These are phyloP conservation scores for Shiraia bambusicola DNA, from an alignment of 2,329 filamentous ascomycete species.

Conservation along the genomic window DNA sequence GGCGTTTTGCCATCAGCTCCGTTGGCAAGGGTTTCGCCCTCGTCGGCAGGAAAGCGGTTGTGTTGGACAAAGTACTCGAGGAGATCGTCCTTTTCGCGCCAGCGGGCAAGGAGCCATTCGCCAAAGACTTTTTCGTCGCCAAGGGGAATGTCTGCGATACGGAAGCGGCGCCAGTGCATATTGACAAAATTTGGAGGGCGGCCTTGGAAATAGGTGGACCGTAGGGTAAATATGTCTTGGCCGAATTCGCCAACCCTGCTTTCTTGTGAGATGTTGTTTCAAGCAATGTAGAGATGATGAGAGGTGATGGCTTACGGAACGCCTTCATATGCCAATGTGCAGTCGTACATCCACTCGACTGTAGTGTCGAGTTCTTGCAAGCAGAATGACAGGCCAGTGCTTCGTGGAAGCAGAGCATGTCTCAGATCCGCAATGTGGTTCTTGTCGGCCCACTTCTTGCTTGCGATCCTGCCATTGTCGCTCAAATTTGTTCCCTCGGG, in stretches of 20 bases:
- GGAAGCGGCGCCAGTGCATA: constrained; percentile 92
- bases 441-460: constrained; percentile 76
- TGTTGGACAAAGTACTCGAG: constrained; percentile 74
- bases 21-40: constrained; percentile 17
- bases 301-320: constrained; percentile 68
- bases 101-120: constrained; percentile 77
- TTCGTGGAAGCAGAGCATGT: constrained; percentile 74
- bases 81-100: constrained; percentile 87
- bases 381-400: constrained; percentile 78
- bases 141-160: constrained; percentile 75
- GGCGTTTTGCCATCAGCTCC: constrained; percentile 19
- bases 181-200: constrained; percentile 91
- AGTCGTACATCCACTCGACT: constrained; percentile 85
- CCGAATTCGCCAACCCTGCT: constrained; percentile 63
- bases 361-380: constrained; percentile 72
- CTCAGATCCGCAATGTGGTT: constrained; percentile 66
- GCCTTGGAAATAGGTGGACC: constrained; percentile 84
- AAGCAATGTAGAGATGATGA: background rate
- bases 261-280: constrained; percentile 1
- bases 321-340: constrained; percentile 93
- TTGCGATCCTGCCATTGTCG: constrained; percentile 68
- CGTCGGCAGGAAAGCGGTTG: constrained; percentile 77
- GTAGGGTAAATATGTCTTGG: constrained; percentile 82
- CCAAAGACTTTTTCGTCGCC: constrained; percentile 73
- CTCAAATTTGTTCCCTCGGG: constrained; percentile 85